A percentile compares a stretch with the other conserved stretches of the same genome.
Evolutionary conservation across 2,329 filamentous ascomycete species (phyloP).

Genomic region (Monosporascus sp.): DNA sequence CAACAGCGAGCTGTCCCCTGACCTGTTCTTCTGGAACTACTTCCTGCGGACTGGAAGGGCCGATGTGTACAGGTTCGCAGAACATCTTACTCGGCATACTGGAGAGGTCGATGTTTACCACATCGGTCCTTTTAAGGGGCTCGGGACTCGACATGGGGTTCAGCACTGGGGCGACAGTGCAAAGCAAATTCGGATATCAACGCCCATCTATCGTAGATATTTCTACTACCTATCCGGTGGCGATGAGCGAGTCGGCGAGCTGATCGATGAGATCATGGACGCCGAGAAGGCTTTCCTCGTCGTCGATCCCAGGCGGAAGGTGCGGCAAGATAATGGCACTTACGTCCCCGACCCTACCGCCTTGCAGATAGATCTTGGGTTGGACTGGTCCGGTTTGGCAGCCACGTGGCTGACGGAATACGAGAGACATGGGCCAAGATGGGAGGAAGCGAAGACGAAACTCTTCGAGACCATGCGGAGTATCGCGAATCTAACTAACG

Average conservation of each 20-base stretch:
- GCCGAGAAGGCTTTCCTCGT: slow-evolving; percentile 46
- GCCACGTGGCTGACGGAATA: slow-evolving; percentile 55
- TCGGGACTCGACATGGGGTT: slow-evolving; percentile 58
- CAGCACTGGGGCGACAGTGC: slow-evolving; percentile 57
- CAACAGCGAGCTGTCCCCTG: slow-evolving; percentile 58
- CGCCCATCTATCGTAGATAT: slow-evolving; percentile 50
- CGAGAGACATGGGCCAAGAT: slow-evolving; percentile 50
- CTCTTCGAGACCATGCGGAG: slow-evolving; percentile 43
- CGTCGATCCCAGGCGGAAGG: slow-evolving; percentile 55
- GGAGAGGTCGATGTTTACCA: slow-evolving; percentile 61
- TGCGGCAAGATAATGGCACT: slow-evolving; percentile 41
- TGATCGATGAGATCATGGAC: slow-evolving; percentile 47
- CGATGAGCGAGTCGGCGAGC: slow-evolving; percentile 52
- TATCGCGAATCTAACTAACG: slow-evolving; percentile 50
- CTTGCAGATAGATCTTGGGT: slow-evolving; percentile 49
- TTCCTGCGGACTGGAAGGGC: slow-evolving; percentile 54
- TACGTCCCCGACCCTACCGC: slow-evolving; percentile 39
- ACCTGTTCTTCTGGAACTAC: slow-evolving; percentile 58
- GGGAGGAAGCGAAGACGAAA: slow-evolving; percentile 47
- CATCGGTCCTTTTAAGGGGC: slow-evolving; percentile 49
- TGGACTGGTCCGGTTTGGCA: slow-evolving; percentile 54
- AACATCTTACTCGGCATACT: slow-evolving; percentile 53
- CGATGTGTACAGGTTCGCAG: slow-evolving; percentile 54
- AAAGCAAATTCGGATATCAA: slow-evolving; percentile 58
- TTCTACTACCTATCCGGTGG: slow-evolving; percentile 54